Evolutionary conservation across 148 eudicot species (phyloP).

Genomic region (Chenopodium quinoa): DNA sequence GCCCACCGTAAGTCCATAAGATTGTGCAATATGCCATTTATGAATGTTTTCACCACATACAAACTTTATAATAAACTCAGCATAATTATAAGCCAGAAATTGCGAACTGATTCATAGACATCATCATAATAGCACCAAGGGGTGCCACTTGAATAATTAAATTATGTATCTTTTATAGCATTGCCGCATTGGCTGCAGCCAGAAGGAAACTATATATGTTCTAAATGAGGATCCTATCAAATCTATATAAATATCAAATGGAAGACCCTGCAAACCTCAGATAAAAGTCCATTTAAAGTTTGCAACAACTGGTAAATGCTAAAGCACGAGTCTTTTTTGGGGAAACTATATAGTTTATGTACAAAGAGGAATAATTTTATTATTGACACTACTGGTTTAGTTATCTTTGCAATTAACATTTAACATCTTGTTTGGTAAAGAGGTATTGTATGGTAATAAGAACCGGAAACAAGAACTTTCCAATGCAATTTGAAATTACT

Average conservation of each 20-base stretch:
- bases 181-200: not conserved
- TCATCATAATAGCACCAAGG: not conserved
- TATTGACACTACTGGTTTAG: no score
- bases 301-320: not conserved
- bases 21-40: not conserved
- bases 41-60: not conserved
- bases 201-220: not conserved
- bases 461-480: not conserved
- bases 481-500: not conserved
- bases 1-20: slow-evolving; percentile 13
- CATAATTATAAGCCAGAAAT: not conserved
- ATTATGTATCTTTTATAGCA: no score
- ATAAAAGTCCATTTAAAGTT: not conserved
- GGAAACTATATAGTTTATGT: not conserved
- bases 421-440: not conserved
- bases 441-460: not conserved
- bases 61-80: not conserved
- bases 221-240: not conserved
- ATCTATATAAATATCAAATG: not conserved
- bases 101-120: not conserved
- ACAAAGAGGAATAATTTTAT: not conserved
- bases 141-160: no score
- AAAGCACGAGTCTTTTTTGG: not conserved
- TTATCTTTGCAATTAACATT: not conserved
- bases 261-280: not conserved